A percentile compares a stretch with the other conserved stretches of the same genome.
phyloP scores from a whole-genome alignment of 2,329 filamentous ascomycete genomes.

The Cladosporium sp. region DNA sequence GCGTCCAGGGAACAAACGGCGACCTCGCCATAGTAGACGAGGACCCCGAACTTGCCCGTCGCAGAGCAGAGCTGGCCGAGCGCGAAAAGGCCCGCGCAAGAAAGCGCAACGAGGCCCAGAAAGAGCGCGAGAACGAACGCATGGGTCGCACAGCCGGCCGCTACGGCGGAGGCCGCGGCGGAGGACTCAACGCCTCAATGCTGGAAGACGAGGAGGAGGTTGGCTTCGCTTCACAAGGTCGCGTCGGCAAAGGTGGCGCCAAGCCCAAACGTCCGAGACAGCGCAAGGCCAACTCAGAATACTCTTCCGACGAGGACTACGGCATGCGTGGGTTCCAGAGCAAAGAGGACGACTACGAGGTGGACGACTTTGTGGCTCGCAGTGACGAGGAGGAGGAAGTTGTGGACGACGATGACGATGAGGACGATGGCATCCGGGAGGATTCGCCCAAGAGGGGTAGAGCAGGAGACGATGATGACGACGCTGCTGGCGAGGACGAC shows the following conservation, averaged over 20 bases:
- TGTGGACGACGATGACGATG: conserved; percentile 60
- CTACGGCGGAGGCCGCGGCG: conserved; percentile 50
- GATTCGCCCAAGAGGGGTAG: conserved; percentile 28
- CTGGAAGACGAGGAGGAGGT: conserved; percentile 63
- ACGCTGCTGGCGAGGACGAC: conserved; percentile 39
- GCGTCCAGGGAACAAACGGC: conserved; percentile 48
- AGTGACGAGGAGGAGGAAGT: conserved; percentile 70
- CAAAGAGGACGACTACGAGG: conserved; percentile 73
- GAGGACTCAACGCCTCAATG: conserved; percentile 67
- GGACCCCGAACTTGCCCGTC: conserved; percentile 75
- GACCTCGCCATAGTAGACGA: conserved; percentile 71
- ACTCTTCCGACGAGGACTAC: conserved; percentile 77
- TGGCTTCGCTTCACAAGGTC: conserved; percentile 33
- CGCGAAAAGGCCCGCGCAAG: conserved; percentile 66
- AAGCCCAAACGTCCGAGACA: conserved; percentile 41
- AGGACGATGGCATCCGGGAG: conserved; percentile 50
- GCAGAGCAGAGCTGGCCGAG: conserved; percentile 71
- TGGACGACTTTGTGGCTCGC: conserved; percentile 75
- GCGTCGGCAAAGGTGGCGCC: conserved; percentile 32
- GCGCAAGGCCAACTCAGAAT: conserved; percentile 46
- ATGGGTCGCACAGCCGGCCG: conserved; percentile 52
- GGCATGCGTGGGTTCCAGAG: conserved; percentile 64
- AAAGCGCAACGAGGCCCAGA: conserved; percentile 65
- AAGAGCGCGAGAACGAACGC: conserved; percentile 63
- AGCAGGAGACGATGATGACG: conserved; percentile 24